Evolutionary conservation across 2,329 filamentous ascomycete genomes (phyloP).

Genomic region (Pestalotiopsis fici): DNA sequence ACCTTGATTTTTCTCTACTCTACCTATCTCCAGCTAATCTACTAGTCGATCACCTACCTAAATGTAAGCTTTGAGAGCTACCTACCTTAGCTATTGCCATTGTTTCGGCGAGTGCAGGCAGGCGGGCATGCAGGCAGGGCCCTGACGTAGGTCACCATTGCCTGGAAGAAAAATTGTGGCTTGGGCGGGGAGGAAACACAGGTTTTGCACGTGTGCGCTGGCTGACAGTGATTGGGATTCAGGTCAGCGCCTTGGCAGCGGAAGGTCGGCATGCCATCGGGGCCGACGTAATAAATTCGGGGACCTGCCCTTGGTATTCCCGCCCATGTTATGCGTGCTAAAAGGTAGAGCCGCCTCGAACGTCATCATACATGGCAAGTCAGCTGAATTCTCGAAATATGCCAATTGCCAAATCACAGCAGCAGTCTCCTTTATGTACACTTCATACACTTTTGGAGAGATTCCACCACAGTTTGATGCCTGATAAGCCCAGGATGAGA

Average conservation of each 20-base stretch:
- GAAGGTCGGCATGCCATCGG: not conserved
- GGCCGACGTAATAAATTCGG: not conserved
- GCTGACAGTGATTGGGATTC: not conserved
- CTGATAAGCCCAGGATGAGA: too few relatives aligned
- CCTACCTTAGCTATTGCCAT: constrained; percentile 1
- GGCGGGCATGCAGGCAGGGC: not conserved
- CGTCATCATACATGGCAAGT: constrained; percentile 3
- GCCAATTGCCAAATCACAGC: not conserved
- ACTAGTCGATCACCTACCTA: not conserved
- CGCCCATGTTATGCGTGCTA: not conserved
- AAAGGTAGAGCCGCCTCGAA: not conserved
- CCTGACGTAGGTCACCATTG: not conserved
- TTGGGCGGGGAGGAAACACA: not conserved
- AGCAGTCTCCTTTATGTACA: not conserved
- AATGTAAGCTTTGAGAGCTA: not conserved
- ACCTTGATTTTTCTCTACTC: not conserved
- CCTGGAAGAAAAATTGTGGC: not conserved
- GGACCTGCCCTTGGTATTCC: not conserved
- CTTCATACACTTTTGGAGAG: not conserved
- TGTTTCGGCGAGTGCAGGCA: not conserved
- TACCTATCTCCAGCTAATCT: not conserved
- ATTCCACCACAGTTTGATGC: too few relatives aligned
- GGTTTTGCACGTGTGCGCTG: not conserved
- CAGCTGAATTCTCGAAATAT: not conserved
- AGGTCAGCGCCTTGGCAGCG: not conserved